Conservation (phyloP, 2,329 filamentous ascomycete species). For the Lizonia empirigonia region DNA sequence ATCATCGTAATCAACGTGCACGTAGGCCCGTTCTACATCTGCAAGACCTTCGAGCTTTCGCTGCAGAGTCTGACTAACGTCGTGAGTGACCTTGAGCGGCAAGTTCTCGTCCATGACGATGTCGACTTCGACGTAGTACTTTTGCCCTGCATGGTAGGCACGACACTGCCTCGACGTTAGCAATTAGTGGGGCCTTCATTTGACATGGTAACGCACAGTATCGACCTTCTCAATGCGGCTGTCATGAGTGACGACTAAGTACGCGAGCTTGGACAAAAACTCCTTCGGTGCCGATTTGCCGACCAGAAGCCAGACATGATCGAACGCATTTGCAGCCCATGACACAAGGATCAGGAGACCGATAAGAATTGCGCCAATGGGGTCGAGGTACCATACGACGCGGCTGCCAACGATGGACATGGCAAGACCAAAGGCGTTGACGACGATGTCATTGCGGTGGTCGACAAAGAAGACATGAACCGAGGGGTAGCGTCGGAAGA, state of each 20-base stretch:
- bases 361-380: constrained; percentile 65
- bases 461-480: constrained; percentile 64
- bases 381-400: constrained; percentile 65
- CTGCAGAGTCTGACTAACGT: constrained; percentile 65
- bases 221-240: constrained; percentile 62
- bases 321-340: constrained; percentile 65
- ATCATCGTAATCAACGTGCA: constrained; percentile 56
- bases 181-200: background rate
- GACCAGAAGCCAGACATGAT: constrained; percentile 66
- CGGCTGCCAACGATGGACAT: constrained; percentile 62
- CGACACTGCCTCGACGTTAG: constrained; percentile 50
- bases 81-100: constrained; percentile 63
- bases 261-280: constrained; percentile 62
- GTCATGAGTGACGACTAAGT: constrained; percentile 62
- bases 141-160: constrained; percentile 66
- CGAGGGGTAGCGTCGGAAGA: constrained; percentile 60
- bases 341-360: constrained; percentile 66
- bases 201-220: constrained; percentile 45
- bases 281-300: constrained; percentile 65
- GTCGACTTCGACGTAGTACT: constrained; percentile 67
- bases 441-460: constrained; percentile 62
- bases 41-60: constrained; percentile 61
- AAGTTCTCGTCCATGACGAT: constrained; percentile 64
- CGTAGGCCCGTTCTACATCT: constrained; percentile 54
- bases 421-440: constrained; percentile 61